phyloP scores from a whole-genome alignment of 202 grass and related monocot species.

The Carex arenaria region DNA sequence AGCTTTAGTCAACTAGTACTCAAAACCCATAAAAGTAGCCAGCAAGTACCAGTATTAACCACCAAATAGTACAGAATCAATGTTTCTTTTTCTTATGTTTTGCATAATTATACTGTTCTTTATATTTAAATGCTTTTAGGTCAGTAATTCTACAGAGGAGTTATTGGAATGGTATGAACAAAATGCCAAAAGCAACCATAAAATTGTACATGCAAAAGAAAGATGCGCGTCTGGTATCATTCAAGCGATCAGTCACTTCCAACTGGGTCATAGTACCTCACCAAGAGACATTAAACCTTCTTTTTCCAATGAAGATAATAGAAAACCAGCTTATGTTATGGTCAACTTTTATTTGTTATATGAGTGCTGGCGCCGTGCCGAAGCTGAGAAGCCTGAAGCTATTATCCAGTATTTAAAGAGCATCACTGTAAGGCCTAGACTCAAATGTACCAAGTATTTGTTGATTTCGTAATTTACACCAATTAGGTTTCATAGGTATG shows the following conservation, averaged over 20 bases:
- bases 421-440: slow-evolving; percentile 48
- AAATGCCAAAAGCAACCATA: slow-evolving; percentile 63
- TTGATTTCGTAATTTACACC: background rate
- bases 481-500: background rate
- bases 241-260: slow-evolving; percentile 83
- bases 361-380: slow-evolving; percentile 77
- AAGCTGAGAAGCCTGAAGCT: slow-evolving; percentile 51
- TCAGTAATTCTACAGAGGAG: slow-evolving; percentile 87
- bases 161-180: slow-evolving; percentile 78
- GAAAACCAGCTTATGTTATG: slow-evolving; percentile 43
- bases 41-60: background rate
- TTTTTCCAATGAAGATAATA: slow-evolving; percentile 37
- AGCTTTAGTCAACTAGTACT: background rate
- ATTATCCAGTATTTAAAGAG: slow-evolving; percentile 56
- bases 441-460: background rate
- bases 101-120: background rate
- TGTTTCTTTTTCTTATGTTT: background rate
- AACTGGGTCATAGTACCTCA: slow-evolving; percentile 65
- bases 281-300: slow-evolving; percentile 67
- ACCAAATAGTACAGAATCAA: background rate
- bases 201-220: slow-evolving; percentile 80
- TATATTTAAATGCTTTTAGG: slow-evolving; percentile 47
- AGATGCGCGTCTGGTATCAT: slow-evolving; percentile 90
- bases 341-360: slow-evolving; percentile 83
- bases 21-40: background rate